Percentiles rank a stretch among this genome's conserved stretches.
Conservation (phyloP, 352 stramenopile genomes). For the Phytopythium kandeliae region DNA sequence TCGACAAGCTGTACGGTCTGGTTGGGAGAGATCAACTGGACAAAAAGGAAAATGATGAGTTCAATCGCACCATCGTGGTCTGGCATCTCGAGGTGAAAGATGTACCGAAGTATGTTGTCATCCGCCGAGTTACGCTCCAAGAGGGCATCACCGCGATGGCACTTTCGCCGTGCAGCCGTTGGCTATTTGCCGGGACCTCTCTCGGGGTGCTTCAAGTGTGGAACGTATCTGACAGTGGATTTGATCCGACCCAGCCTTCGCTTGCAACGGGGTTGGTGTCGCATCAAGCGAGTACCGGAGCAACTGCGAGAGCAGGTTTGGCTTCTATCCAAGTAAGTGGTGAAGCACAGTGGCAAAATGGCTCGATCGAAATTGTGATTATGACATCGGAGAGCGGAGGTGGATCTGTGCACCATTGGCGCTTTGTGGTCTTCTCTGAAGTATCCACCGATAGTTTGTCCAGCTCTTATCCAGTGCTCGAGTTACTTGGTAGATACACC, state of each 20-base stretch:
- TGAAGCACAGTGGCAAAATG: neutral
- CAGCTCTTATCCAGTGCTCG: neutral
- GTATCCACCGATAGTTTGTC: neutral
- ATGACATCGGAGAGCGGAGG: slow-evolving; percentile 23
- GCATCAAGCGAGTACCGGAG: slow-evolving; percentile 2
- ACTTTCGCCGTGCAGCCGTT: slow-evolving; percentile 30
- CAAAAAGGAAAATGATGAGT: neutral
- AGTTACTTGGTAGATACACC: neutral
- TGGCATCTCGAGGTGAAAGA: slow-evolving; percentile 15
- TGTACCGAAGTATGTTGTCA: slow-evolving; percentile 11
- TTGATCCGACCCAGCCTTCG: slow-evolving; percentile 7
- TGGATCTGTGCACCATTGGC: slow-evolving; percentile 35
- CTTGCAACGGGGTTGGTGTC: neutral
- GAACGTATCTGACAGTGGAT: slow-evolving; percentile 25
- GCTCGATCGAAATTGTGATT: slow-evolving; percentile 17
- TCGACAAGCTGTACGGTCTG: slow-evolving; percentile 35
- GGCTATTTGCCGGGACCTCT: slow-evolving; percentile 44
- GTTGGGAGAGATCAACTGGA: neutral
- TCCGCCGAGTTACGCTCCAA: slow-evolving; percentile 21
- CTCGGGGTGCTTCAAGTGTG: slow-evolving; percentile 49
- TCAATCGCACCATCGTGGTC: slow-evolving; percentile 11
- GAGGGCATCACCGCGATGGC: slow-evolving; percentile 29
- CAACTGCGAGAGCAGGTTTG: slow-evolving; percentile 10
- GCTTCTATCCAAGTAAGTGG: slow-evolving; percentile 7
- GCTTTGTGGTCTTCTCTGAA: neutral